Evolutionary conservation across 371 early-diverging fungal genomes (phyloP), one percentile per base, ranked within the genome.

Genomic region (Mortierella sp.): DNA sequence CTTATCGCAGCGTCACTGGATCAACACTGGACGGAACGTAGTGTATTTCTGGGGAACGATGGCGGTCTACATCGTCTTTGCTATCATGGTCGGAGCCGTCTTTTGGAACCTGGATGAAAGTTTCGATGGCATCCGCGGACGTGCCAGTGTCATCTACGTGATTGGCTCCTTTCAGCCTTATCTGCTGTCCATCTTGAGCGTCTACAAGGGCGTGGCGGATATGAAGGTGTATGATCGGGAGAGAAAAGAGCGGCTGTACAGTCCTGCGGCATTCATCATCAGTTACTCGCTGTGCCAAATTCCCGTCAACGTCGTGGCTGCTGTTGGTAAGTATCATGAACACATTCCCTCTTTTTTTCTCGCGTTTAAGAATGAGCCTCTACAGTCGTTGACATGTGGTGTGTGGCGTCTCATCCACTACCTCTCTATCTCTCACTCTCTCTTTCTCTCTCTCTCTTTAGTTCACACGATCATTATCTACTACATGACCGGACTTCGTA

Each of bases 401-500:
- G 6, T 38, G 35, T 63, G 16, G n/a, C 12, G 27, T 32, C 27
- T 7, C 63, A 21, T 35, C 27, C 63, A 10, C 35, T 6, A 4
- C 0, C 41, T 63, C 63, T 8, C 2, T 41, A n/a, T 46, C 11
- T 41, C 32, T 35, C 24, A 1, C 14, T 32, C 32, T 32, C 32
- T 32, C 32, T 4, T 5, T 63, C 63, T 8, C 3, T 41, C n/a
- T 46, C 11, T 41, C 32, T 35, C 24, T 5, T 8, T 51, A 81
- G 82, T 54, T 24, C 48, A 71, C 41, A 58, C 77, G 12, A 21
- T 27, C 21, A 75, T 82, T 38, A 46, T 82, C 21, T 82, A 77
- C 21, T 77, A 43, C 11, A 70, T 71, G 35, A 1, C 55, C 14
- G 82, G 82, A 11, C 46, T 82, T 12, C 82, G 78, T 21, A 74